Evolutionary conservation across 768 basidiomycete species (phyloP), one percentile per base, ranked within the genome.

Genomic region (Erythrobasidium yunnanense): DNA sequence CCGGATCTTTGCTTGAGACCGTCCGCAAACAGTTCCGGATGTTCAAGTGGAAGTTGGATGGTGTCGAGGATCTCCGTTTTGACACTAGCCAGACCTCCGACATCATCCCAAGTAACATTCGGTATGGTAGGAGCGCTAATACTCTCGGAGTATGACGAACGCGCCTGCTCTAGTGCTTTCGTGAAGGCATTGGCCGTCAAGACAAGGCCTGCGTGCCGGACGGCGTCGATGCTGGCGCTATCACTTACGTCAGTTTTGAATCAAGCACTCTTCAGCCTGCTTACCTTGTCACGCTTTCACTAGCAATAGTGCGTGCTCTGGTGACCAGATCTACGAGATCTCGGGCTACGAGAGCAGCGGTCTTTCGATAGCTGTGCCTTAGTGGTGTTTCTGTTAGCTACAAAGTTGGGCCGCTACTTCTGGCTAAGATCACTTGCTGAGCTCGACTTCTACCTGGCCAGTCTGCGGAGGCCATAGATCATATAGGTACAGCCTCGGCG

Each of bases 51-150:
- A 27, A 92, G 83, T 73, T 93, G 90, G 47, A 93, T 88, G 20
- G 92, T 99, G 72, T 99, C 93, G 66, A 97, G 78, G 57, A 99
- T 96, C 71, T 96, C 93, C 38, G 83, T 77, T 75, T 96, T 97
- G 66, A 95, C 89, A 67, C 80, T 78, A 1, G 84, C 85, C 11
- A 99, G 78, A 2, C 95, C 95, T 27, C 95, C 95, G 13, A 99
- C 87, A 74, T 99, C 95, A 75, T 96, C 90, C 95, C 95, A 99
- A 0, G 86, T 82, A 0, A 99, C 91, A 69, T 81, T 86, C 1
- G 95, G 95, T 33, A 99, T 99, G 70, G 87, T 91, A 0, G 95
- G 95, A 25, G 90, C 90, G n/a, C 92, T 93, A 66, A 97, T 93
- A 73, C 82, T 89, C 74, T 91, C 88, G 7, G 88, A 87, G 75